phyloP scores from a whole-genome alignment of 139 green algal genomes.

The Chlorella sp. region DNA sequence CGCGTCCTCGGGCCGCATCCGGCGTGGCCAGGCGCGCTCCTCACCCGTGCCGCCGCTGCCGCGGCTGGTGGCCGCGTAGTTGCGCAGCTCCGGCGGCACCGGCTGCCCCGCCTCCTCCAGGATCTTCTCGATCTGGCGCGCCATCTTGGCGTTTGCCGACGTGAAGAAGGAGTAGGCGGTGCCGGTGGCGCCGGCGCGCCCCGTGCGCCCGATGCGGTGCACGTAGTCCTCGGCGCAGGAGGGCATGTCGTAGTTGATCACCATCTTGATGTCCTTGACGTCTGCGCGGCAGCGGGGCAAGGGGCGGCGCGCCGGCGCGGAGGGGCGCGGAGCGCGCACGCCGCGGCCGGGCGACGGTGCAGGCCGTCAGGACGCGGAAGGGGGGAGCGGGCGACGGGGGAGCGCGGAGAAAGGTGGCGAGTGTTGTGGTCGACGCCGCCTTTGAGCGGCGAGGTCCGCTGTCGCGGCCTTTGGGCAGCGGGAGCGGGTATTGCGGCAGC shows the following conservation, averaged over 20 bases:
- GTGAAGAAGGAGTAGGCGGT: conserved; percentile 90
- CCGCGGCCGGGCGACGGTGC: neutral
- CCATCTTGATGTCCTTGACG: conserved; percentile 91
- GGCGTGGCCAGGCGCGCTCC: no score
- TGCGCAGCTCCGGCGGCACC: conserved; percentile 51
- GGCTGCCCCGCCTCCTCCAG: conserved; percentile 78
- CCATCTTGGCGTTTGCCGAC: conserved; percentile 64
- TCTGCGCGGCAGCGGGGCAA: conserved; percentile 58
- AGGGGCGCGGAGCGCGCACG: neutral
- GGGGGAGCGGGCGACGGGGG: no score
- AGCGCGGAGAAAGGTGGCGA: no score
- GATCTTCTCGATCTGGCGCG: conserved; percentile 70
- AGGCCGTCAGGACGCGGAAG: no score
- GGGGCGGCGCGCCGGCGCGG: neutral
- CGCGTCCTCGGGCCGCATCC: no score
- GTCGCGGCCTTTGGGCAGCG: no score
- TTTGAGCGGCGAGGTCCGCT: no score
- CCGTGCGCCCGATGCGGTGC: conserved; percentile 83
- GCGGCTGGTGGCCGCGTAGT: conserved; percentile 45
- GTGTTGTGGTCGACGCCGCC: no score
- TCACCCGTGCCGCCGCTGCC: no score
- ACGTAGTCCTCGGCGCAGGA: conserved; percentile 93
- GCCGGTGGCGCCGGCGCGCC: conserved; percentile 66
- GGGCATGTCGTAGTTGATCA: conserved; percentile 92
- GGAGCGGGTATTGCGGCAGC: no score